Conservation (phyloP, 2,329 filamentous ascomycete genomes). For the Curvularia sp. region DNA sequence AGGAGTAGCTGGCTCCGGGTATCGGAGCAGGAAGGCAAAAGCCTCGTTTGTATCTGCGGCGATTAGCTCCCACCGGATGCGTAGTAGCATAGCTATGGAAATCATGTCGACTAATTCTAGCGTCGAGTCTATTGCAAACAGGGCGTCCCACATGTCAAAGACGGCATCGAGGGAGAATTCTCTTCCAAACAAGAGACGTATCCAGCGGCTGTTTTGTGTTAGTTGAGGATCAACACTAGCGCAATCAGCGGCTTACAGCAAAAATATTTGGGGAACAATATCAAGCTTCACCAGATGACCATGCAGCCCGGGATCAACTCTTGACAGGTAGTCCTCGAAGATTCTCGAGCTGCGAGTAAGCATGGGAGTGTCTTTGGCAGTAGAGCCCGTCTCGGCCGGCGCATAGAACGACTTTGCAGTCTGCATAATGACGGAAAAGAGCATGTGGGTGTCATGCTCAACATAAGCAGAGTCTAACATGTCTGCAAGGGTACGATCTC, state of each 20-base stretch:
- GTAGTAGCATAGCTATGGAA: constrained; percentile 91
- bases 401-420: constrained; percentile 87
- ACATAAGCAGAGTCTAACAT: constrained; percentile 76
- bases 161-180: constrained; percentile 90
- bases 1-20: constrained; percentile 70
- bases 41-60: constrained; percentile 87
- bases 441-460: constrained; percentile 87
- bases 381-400: constrained; percentile 55
- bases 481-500: constrained; percentile 39
- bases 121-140: constrained; percentile 85
- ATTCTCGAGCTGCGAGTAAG: constrained; percentile 86
- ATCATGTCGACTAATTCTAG: constrained; percentile 85
- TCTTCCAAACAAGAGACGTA: constrained; percentile 87
- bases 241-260: constrained; percentile 69
- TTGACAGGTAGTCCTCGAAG: constrained; percentile 79
- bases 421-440: constrained; percentile 90
- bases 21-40: constrained; percentile 81
- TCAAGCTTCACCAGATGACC: constrained; percentile 82
- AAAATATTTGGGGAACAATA: constrained; percentile 93
- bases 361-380: constrained; percentile 67
- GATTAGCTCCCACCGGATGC: constrained; percentile 88
- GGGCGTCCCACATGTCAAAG: constrained; percentile 84
- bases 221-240: constrained; percentile 16
- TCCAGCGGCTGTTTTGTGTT: constrained; percentile 74
- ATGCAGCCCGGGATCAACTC: constrained; percentile 82